These are phyloP conservation scores for Cadophora sp. DNA, from an alignment of 2,329 filamentous ascomycete species.

Conservation along the genomic window DNA sequence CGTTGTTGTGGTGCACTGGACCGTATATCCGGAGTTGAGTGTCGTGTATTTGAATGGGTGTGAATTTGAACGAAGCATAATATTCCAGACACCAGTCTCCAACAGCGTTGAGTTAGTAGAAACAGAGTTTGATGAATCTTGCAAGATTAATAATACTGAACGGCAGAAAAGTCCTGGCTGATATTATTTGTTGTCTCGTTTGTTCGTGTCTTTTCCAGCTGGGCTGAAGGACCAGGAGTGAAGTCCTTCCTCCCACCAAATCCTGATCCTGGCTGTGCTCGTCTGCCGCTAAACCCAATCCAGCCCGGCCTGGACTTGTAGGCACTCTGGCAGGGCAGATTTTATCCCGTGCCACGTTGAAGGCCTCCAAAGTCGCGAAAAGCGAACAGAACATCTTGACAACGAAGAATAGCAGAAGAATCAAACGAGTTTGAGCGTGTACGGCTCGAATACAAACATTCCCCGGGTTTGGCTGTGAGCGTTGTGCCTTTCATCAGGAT, in stretches of 20 bases:
- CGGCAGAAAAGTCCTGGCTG: neutral
- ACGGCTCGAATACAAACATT: neutral
- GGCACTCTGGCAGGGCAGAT: neutral
- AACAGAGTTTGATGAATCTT: too few relatives aligned
- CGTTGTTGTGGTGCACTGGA: neutral
- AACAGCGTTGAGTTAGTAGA: too few relatives aligned
- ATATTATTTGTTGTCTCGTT: neutral
- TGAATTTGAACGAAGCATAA: slow-evolving; percentile 1
- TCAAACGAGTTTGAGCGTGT: slow-evolving; percentile 9
- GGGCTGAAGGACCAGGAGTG: too few relatives aligned
- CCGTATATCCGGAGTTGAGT: slow-evolving; percentile 6
- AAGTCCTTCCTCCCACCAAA: neutral
- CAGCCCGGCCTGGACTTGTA: neutral
- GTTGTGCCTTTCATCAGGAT: neutral
- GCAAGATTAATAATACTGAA: neutral
- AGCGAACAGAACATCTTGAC: neutral
- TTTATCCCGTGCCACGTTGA: neutral
- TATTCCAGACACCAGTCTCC: too few relatives aligned
- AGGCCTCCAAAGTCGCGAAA: neutral
- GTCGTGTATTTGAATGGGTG: neutral
- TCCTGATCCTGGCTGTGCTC: neutral
- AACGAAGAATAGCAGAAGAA: slow-evolving; percentile 1
- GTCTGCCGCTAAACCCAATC: neutral
- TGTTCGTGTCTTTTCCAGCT: neutral
- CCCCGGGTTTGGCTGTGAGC: neutral